These are phyloP conservation scores for Candida manassasensis DNA, from an alignment of 805 yeast genomes.

Conservation along the genomic window DNA sequence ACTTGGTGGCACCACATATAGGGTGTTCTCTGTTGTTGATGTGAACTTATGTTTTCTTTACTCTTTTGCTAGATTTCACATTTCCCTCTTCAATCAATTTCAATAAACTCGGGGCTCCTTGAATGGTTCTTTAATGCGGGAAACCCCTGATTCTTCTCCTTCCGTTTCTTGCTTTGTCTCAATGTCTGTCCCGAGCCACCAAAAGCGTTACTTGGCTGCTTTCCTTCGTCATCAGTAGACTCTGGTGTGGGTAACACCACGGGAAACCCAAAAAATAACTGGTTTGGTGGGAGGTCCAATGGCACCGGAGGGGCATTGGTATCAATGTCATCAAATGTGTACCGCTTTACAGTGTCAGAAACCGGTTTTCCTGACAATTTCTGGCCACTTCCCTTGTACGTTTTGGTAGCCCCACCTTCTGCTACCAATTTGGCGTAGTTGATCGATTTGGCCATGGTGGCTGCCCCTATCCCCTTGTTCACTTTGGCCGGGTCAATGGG, in stretches of 20 bases:
- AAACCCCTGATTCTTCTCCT: slow-evolving; percentile 47
- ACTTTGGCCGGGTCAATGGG: slow-evolving; percentile 33
- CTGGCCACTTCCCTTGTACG: slow-evolving; percentile 61
- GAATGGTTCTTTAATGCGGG: slow-evolving; percentile 58
- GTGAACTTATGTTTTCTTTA: no score
- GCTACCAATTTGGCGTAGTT: slow-evolving; percentile 58
- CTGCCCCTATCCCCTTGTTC: slow-evolving; percentile 43
- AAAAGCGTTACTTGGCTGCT: slow-evolving; percentile 36
- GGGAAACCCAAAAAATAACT: slow-evolving; percentile 92
- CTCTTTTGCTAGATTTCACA: no score
- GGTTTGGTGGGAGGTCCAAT: slow-evolving; percentile 72
- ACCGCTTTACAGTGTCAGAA: slow-evolving; percentile 16
- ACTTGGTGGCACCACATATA: no score
- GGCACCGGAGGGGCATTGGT: slow-evolving; percentile 67
- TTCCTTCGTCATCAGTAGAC: slow-evolving; percentile 25
- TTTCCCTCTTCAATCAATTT: slow-evolving; percentile 72
- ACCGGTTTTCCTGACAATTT: slow-evolving; percentile 62
- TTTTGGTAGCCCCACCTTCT: slow-evolving; percentile 24
- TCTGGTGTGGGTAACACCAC: slow-evolving; percentile 43
- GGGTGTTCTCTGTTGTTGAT: no score
- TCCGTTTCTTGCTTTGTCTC: slow-evolving; percentile 66
- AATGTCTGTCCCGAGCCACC: slow-evolving; percentile 72
- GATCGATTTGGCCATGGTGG: slow-evolving; percentile 73
- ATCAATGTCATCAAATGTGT: slow-evolving; percentile 42
- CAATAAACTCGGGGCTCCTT: slow-evolving; percentile 73